Percentiles rank a stretch among this genome's conserved stretches.
phyloP scores from a whole-genome alignment of 371 early-diverging fungal genomes.

The Circinella umbellata region DNA sequence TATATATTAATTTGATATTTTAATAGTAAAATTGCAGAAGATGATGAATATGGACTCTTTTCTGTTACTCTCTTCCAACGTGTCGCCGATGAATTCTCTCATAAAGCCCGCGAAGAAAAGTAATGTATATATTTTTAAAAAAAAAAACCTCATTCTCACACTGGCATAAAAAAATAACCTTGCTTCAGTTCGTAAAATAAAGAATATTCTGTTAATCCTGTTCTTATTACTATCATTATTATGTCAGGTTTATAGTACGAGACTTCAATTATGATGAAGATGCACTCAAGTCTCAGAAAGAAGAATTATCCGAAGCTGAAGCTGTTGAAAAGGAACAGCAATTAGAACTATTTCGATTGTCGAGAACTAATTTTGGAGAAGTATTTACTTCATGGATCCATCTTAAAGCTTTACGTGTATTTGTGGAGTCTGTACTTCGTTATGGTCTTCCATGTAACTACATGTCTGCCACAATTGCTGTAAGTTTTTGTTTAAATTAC shows the following conservation, averaged over 20 bases:
- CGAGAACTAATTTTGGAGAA: conserved; percentile 94
- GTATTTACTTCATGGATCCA: conserved; percentile 92
- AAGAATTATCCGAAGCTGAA: conserved; percentile 73
- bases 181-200: too few species aligned
- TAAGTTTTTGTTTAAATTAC: conserved; percentile 20
- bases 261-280: conserved; percentile 91
- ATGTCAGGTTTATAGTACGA: conserved; percentile 81
- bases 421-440: conserved; percentile 96
- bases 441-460: conserved; percentile 97
- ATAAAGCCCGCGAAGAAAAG: conserved; percentile 88
- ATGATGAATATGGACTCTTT: conserved; percentile 92
- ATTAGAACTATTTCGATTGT: conserved; percentile 78
- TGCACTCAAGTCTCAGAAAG: conserved; percentile 75
- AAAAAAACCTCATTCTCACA: neutral
- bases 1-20: neutral
- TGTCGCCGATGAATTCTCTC: conserved; percentile 86
- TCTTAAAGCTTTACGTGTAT: conserved; percentile 89
- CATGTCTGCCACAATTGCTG: conserved; percentile 81
- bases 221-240: neutral
- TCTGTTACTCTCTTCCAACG: conserved; percentile 91
- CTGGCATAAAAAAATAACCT: neutral
- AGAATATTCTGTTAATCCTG: too few species aligned
- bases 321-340: conserved; percentile 81
- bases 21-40: conserved; percentile 82
- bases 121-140: conserved; percentile 34